A percentile compares a stretch with the other conserved stretches of the same genome.
Evolutionary conservation across 2,329 filamentous ascomycete species (phyloP).

Genomic region (Arthrobotrys iridis): DNA sequence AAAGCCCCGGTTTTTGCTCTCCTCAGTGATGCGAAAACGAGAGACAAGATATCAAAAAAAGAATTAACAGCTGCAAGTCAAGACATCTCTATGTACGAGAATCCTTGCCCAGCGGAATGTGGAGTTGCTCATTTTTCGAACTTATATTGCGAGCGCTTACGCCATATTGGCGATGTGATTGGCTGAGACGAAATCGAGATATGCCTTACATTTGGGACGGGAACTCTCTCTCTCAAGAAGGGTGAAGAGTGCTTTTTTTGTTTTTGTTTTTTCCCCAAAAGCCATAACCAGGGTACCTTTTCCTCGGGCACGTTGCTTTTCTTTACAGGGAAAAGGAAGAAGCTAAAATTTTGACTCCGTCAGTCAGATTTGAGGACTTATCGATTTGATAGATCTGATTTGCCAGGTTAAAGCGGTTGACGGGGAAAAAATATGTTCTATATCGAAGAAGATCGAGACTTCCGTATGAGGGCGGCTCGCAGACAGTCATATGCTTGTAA

Average conservation of each 20-base stretch:
- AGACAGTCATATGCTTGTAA: conserved; percentile 46
- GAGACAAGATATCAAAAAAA: conserved; percentile 15
- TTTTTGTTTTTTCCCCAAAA: conserved; percentile 30
- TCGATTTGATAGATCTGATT: conserved; percentile 46
- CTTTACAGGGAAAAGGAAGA: not conserved
- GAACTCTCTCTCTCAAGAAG: conserved; percentile 40
- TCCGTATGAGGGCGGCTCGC: conserved; percentile 36
- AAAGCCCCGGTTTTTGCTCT: conserved; percentile 6
- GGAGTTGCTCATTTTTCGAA: conserved; percentile 48
- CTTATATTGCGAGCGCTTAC: conserved; percentile 53
- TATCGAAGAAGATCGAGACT: conserved; percentile 24
- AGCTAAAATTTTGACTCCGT: not conserved
- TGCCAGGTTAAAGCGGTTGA: conserved; percentile 44
- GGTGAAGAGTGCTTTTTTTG: conserved; percentile 27
- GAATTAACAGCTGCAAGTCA: conserved; percentile 17
- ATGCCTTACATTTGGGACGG: conserved; percentile 40
- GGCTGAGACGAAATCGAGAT: conserved; percentile 45
- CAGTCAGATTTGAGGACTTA: conserved; percentile 33
- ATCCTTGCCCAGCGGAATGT: conserved; percentile 54
- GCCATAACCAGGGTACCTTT: conserved; percentile 22
- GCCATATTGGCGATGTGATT: conserved; percentile 54
- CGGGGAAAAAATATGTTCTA: conserved; percentile 21
- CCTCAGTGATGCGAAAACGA: conserved; percentile 16
- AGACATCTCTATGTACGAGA: conserved; percentile 33
- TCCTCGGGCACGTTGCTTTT: conserved; percentile 30